Percentiles rank a stretch among this genome's conserved stretches.
These are phyloP conservation scores for Fusarium falciforme DNA, from an alignment of 2,329 filamentous ascomycete species.

Conservation along the genomic window DNA sequence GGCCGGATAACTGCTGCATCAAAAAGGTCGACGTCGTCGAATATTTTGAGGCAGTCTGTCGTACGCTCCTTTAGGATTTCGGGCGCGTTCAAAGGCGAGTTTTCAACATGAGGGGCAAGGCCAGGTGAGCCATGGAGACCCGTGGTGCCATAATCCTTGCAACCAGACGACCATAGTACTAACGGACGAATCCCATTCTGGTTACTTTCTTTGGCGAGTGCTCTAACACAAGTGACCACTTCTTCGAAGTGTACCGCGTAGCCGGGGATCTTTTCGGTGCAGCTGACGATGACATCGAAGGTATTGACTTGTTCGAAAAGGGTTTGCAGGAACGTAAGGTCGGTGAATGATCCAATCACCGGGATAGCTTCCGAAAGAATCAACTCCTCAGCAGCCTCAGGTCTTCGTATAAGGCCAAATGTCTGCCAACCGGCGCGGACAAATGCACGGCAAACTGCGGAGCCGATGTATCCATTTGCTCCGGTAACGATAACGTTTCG, in stretches of 20 bases:
- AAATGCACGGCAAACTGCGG: slow-evolving; percentile 58
- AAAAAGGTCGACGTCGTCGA: slow-evolving; percentile 54
- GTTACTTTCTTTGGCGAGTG: slow-evolving; percentile 49
- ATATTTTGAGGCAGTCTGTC: slow-evolving; percentile 42
- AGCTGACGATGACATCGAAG: slow-evolving; percentile 57
- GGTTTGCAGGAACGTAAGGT: slow-evolving; percentile 44
- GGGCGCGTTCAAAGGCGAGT: slow-evolving; percentile 50
- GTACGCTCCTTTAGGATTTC: slow-evolving; percentile 47
- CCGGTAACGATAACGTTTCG: slow-evolving; percentile 57
- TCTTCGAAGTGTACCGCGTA: slow-evolving; percentile 55
- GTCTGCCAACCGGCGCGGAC: slow-evolving; percentile 57
- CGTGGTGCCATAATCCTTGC: slow-evolving; percentile 61
- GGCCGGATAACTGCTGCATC: slow-evolving; percentile 58
- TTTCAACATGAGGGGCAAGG: slow-evolving; percentile 57
- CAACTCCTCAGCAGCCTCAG: slow-evolving; percentile 45
- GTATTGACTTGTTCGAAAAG: slow-evolving; percentile 42
- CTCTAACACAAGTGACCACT: slow-evolving; percentile 48
- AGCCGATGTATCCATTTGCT: slow-evolving; percentile 62
- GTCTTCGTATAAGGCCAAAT: slow-evolving; percentile 57
- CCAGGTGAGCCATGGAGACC: slow-evolving; percentile 48
- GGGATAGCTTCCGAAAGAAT: slow-evolving; percentile 53
- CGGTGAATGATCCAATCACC: slow-evolving; percentile 52
- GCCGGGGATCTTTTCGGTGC: slow-evolving; percentile 53
- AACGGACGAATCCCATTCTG: slow-evolving; percentile 51
- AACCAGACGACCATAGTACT: slow-evolving; percentile 60